Evolutionary conservation across 2,329 filamentous ascomycete species (phyloP), one percentile per base, ranked within the genome.

Genomic region (Westerdykella aurantiaca): DNA sequence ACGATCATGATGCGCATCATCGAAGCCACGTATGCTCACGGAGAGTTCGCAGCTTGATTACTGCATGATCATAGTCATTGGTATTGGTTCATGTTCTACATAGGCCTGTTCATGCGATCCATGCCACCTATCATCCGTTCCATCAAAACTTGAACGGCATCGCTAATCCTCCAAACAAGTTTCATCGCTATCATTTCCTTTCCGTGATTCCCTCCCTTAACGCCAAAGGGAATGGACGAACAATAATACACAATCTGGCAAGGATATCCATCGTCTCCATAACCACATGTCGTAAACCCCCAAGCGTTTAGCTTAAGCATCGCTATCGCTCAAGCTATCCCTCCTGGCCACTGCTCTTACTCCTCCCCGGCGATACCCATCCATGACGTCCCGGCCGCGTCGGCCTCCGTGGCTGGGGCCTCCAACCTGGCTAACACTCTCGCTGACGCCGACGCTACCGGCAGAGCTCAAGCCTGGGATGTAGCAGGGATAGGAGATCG

Each of bases 401-500:
- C 61, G 38, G 50, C 61, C 53, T 11, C 57, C 58, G 31, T 67
- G 64, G 9, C 67, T 69, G 50, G 55, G 57, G 2, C 46, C 64
- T 31, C 66, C 68, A 21, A 65, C 64, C 44, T 70, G 67, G 49
- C 67, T 69, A 4, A 69, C 60, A 41, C 66, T 69, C 47, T 69
- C 66, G 35, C 58, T 57, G 1, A 59, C 55, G 16, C 56, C 58
- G 5, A 67, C 63, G 29, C 63, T 68, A 23, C 55, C 61, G 0
- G 63, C 62, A 31, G 49, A 46, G 46, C 69, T 76, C 53, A 80
- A 51, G 0, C 74, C 76, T 0, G 78, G 77, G 39, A 81, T 76
- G 7, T 77, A 72, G 61, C 78, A 77, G 21, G 75, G 73, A 53
- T 81, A 81, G 38, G 69, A 70, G 60, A 76, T 78, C 11, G 75